Evolutionary conservation across 2,329 filamentous ascomycete genomes (phyloP).

Genomic region (Microsporum ferrugineum): DNA sequence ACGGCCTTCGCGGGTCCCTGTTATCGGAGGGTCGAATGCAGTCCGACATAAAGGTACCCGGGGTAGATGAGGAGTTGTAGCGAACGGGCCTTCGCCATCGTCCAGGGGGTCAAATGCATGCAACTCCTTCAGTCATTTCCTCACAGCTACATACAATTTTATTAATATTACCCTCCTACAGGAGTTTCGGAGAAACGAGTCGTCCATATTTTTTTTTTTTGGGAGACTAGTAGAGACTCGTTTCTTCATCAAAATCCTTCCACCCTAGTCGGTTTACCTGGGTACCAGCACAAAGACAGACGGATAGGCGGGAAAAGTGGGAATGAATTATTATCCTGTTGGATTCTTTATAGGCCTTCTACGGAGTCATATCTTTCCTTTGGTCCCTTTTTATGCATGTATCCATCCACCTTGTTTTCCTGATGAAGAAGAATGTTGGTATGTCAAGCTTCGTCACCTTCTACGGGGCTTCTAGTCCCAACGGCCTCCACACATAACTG

Average conservation of each 20-base stretch:
- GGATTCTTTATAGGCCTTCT: not conserved
- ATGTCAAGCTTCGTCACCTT: not conserved
- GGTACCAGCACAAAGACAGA: not conserved
- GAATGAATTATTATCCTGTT: not conserved
- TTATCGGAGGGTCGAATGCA: constrained; percentile 7
- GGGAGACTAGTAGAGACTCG: not conserved
- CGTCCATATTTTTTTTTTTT: not conserved
- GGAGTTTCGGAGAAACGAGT: not conserved
- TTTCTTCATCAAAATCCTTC: not conserved
- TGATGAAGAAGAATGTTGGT: too few species aligned
- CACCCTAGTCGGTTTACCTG: not conserved
- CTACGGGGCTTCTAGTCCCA: not conserved
- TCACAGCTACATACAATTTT: not conserved
- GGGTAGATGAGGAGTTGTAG: constrained; percentile 10
- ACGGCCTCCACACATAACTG: not conserved
- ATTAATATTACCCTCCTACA: not conserved
- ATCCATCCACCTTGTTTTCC: not conserved
- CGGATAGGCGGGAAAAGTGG: not conserved
- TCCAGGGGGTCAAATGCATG: not conserved
- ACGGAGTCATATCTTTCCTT: not conserved
- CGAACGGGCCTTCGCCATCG: not conserved
- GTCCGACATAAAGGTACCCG: constrained; percentile 4
- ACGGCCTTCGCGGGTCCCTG: not conserved
- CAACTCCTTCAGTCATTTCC: not conserved
- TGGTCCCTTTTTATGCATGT: not conserved